phyloP scores from a whole-genome alignment of 768 basidiomycete species.

The Mycena maculata region DNA sequence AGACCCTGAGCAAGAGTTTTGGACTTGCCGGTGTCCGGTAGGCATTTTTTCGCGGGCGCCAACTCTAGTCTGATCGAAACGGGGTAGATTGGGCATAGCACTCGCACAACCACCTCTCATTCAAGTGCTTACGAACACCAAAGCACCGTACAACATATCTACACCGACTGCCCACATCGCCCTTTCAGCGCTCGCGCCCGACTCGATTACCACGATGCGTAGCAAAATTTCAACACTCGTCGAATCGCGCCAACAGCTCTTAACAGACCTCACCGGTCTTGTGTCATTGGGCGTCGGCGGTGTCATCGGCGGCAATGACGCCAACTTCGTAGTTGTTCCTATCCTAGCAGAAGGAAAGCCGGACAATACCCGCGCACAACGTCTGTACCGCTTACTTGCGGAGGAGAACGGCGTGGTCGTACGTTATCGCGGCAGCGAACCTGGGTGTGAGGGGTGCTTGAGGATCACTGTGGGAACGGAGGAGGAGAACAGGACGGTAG shows the following conservation, averaged over 20 bases:
- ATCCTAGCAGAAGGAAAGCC: constrained; percentile 64
- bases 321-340: constrained; percentile 91
- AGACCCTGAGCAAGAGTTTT: constrained; percentile 96
- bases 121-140: constrained; percentile 92
- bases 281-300: constrained; percentile 67
- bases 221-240: constrained; percentile 69
- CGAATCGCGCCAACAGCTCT: constrained; percentile 66
- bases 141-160: constrained; percentile 98
- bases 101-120: constrained; percentile 91
- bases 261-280: constrained; percentile 60
- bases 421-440: constrained; percentile 86
- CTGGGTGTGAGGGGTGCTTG: constrained; percentile 88
- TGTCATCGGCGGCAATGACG: constrained; percentile 84
- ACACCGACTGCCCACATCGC: constrained; percentile 89
- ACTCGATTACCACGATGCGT: constrained; percentile 73
- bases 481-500: constrained; percentile 75
- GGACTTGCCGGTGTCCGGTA: constrained; percentile 96
- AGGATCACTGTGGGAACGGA: constrained; percentile 90
- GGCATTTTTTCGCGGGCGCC: constrained; percentile 36
- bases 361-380: constrained; percentile 70
- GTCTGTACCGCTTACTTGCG: constrained; percentile 84
- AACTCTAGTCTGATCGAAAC: not conserved
- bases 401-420: constrained; percentile 91
- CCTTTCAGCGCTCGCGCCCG: constrained; percentile 76
- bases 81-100: constrained; percentile 83